Evolutionary conservation across 2,329 filamentous ascomycete species (phyloP).

Genomic region (Ophiosphaerella narmari): DNA sequence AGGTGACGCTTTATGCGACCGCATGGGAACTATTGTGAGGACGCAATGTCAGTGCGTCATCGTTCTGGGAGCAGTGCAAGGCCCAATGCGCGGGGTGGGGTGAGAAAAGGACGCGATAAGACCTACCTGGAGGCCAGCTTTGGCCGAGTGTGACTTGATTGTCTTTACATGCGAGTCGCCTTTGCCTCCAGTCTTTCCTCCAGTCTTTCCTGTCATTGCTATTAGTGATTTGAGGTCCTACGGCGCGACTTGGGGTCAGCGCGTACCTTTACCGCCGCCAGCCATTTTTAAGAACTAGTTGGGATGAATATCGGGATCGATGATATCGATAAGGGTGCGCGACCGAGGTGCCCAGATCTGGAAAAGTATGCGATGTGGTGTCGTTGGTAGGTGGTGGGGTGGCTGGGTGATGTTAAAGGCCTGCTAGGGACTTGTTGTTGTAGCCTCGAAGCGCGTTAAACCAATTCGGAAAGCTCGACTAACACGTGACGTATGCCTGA

Average conservation of each 20-base stretch:
- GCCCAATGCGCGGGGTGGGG: constrained; percentile 23
- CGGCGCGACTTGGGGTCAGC: constrained; percentile 31
- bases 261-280: constrained; percentile 88
- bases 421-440: constrained; percentile 39
- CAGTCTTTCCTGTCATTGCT: constrained; percentile 57
- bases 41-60: constrained; percentile 31
- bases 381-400: constrained; percentile 40
- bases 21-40: constrained; percentile 79
- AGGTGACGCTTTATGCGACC: constrained; percentile 99
- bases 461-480: constrained; percentile 31
- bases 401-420: constrained; percentile 35
- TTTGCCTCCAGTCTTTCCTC: constrained; percentile 90
- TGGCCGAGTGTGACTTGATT: constrained; percentile 90
- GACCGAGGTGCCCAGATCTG: constrained; percentile 33
- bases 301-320: constrained; percentile 25
- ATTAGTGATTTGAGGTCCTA: constrained; percentile 24
- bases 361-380: constrained; percentile 33
- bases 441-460: constrained; percentile 29
- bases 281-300: constrained; percentile 58
- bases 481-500: constrained; percentile 21
- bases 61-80: constrained; percentile 12
- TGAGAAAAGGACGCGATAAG: constrained; percentile 25
- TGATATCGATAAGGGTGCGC: constrained; percentile 36
- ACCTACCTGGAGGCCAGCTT: constrained; percentile 93
- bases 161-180: constrained; percentile 78